These are phyloP conservation scores for Aquanectria penicillioides DNA, from an alignment of 2,329 filamentous ascomycete species.

Conservation along the genomic window DNA sequence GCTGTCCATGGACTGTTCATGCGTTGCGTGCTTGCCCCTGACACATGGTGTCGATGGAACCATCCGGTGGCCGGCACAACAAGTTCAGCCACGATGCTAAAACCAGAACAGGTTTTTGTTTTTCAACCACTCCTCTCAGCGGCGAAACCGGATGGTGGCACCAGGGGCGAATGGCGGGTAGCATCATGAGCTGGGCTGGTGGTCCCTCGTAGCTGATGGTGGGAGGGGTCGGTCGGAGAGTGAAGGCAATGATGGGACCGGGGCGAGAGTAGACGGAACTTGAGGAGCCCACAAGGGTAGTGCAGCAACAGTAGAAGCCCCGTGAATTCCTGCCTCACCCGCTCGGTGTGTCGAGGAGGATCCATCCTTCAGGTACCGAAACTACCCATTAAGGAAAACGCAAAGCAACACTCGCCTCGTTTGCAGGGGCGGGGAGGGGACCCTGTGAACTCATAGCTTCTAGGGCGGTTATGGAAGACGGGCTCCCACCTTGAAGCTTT, in stretches of 20 bases:
- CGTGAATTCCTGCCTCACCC: background rate
- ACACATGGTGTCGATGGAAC: background rate
- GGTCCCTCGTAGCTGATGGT: slow-evolving; percentile 25
- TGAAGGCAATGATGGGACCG: slow-evolving; percentile 7
- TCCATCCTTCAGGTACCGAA: slow-evolving; percentile 9
- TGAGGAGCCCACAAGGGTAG: slow-evolving; percentile 10
- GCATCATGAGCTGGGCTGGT: slow-evolving; percentile 19
- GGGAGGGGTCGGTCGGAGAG: slow-evolving; percentile 35
- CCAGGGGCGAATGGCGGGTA: slow-evolving; percentile 26
- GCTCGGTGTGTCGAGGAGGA: background rate
- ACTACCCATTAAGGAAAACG: slow-evolving; percentile 5
- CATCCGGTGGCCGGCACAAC: slow-evolving; percentile 13
- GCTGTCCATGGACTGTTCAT: background rate
- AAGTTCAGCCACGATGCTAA: slow-evolving; percentile 21
- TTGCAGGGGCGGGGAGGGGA: slow-evolving; percentile 6
- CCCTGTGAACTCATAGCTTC: slow-evolving; percentile 12
- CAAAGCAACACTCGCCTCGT: slow-evolving; percentile 7
- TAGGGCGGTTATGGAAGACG: slow-evolving; percentile 21
- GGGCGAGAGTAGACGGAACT: slow-evolving; percentile 6
- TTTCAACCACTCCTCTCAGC: slow-evolving; percentile 26
- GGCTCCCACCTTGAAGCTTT: background rate
- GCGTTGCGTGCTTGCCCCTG: background rate
- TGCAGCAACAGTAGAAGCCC: background rate
- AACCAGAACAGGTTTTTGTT: slow-evolving; percentile 31
- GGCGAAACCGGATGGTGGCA: slow-evolving; percentile 21